phyloP scores from a whole-genome alignment of 495 filamentous ascomycete species.

The Acidomyces sp. region DNA sequence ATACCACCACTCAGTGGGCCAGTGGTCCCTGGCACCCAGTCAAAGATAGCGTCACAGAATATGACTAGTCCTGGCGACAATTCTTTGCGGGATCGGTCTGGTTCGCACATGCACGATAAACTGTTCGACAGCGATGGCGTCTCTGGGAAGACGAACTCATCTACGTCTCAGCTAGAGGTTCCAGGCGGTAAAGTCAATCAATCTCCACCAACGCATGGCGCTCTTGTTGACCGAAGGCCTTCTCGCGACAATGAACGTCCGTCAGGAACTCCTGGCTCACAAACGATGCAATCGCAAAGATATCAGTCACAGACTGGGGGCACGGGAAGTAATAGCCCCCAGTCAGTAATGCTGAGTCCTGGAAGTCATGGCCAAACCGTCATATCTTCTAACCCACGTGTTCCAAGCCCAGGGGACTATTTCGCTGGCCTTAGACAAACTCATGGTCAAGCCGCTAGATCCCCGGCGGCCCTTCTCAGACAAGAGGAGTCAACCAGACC shows the following conservation, averaged over 20 bases:
- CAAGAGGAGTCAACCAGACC: slow-evolving; percentile 1
- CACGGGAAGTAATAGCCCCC: slow-evolving; percentile 1
- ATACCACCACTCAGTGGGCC: not conserved
- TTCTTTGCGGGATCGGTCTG: not conserved
- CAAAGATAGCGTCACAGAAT: slow-evolving; percentile 1
- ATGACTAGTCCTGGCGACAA: slow-evolving; percentile 3
- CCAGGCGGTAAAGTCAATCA: slow-evolving; percentile 12
- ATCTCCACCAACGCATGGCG: slow-evolving; percentile 1
- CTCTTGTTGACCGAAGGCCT: too few relatives aligned
- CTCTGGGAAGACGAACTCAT: slow-evolving; percentile 1
- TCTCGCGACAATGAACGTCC: too few relatives aligned
- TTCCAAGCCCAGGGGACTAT: slow-evolving; percentile 7
- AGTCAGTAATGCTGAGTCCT: slow-evolving; percentile 1
- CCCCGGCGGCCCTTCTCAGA: slow-evolving; percentile 1
- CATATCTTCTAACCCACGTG: slow-evolving; percentile 6
- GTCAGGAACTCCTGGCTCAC: too few relatives aligned
- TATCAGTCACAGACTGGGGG: slow-evolving; percentile 1
- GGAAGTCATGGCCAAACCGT: not conserved
- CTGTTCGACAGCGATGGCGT: slow-evolving; percentile 1
- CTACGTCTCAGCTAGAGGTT: slow-evolving; percentile 4
- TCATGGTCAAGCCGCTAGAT: not conserved
- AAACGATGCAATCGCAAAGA: too few relatives aligned
- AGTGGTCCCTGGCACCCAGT: too few relatives aligned
- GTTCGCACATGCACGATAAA: slow-evolving; percentile 10
- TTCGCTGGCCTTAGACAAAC: slow-evolving; percentile 3